A percentile compares a stretch with the other conserved stretches of the same genome.
Evolutionary conservation across 352 stramenopile species (phyloP).

Genomic region (Phytopythium boreale): DNA sequence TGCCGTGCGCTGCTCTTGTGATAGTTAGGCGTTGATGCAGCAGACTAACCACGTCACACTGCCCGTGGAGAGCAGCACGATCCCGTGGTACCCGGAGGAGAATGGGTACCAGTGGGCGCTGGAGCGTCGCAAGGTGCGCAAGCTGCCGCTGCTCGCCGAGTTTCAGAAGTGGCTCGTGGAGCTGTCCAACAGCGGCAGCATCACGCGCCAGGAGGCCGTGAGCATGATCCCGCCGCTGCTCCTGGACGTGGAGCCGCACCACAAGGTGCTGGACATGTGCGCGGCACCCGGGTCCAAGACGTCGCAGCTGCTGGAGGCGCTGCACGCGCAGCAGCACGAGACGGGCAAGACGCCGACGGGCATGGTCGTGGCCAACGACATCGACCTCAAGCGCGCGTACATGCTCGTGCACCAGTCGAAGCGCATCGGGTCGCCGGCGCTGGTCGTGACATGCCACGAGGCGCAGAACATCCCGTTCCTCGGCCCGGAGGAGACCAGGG

Average conservation of each 20-base stretch:
- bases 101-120: constrained; percentile 90
- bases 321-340: constrained; percentile 79
- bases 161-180: constrained; percentile 97
- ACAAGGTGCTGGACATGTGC: constrained; percentile 97
- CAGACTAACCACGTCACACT: neutral
- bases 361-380: constrained; percentile 96
- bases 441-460: constrained; percentile 96
- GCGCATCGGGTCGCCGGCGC: constrained; percentile 91
- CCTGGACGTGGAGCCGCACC: constrained; percentile 91
- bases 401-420: constrained; percentile 99
- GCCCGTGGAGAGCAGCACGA: constrained; percentile 26
- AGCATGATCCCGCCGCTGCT: constrained; percentile 99
- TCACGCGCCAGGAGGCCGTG: constrained; percentile 98
- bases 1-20: neutral
- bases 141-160: constrained; percentile 88
- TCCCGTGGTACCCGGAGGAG: constrained; percentile 90
- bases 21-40: neutral
- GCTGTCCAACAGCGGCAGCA: constrained; percentile 91
- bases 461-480: constrained; percentile 95
- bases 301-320: constrained; percentile 95
- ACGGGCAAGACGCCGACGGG: constrained; percentile 83
- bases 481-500: constrained; percentile 45
- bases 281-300: constrained; percentile 99
- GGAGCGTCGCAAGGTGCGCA: constrained; percentile 88
- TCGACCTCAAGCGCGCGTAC: constrained; percentile 96